Base-by-base conservation (phyloP, 768 basidiomycete species). In the Amanita jacksonii region DNA sequence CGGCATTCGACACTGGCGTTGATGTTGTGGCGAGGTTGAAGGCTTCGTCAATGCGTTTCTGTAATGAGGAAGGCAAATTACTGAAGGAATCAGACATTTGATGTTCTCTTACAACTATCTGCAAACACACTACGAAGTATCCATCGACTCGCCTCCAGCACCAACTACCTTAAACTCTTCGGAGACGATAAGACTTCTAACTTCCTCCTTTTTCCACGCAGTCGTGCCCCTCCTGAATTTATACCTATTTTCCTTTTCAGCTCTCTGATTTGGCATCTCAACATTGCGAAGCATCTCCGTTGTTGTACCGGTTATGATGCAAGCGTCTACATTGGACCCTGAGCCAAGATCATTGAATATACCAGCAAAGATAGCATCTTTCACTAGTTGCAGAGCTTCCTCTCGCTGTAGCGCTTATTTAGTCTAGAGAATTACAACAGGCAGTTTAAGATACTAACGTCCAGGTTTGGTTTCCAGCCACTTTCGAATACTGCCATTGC, bases 341-440 rank as follows among this genome's bases (percentile, higher is more conserved):
- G 94, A 97, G 3, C 96, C 96, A 25, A 98, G 78, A 69, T 99
- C 96, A 68, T 99, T 98, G 77, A 96, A 98, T 59, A 99, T 93
- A 74, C 96, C 96, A 2, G 90, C 87, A 18, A 85, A 80, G 55
- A 99, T 81, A 36, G 96, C 93, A 30, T 78, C 72, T 46, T 83
- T 78, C 28, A 97, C 92, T 15, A 98, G 72, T 5, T 69, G 67
- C 38, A 98, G 75, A 2, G 91, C 94, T 19, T 85, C 82, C 32
- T 77, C 74, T 31, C 86, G 76, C 86, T 93, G 61, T 28, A 32
- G 5, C n/a, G 38, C 33, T 15, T 9, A 28, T 40, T 1, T 20
- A 34, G 43, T 22, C 18, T 24, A 16, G 16, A 38, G 28, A 39
- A 3, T 15, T 9, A 27, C 8, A 46, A 33, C 15, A 20, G 43